Evolutionary conservation across 2,329 filamentous ascomycete species (phyloP).

Genomic region (Lachnellula hyalina): DNA sequence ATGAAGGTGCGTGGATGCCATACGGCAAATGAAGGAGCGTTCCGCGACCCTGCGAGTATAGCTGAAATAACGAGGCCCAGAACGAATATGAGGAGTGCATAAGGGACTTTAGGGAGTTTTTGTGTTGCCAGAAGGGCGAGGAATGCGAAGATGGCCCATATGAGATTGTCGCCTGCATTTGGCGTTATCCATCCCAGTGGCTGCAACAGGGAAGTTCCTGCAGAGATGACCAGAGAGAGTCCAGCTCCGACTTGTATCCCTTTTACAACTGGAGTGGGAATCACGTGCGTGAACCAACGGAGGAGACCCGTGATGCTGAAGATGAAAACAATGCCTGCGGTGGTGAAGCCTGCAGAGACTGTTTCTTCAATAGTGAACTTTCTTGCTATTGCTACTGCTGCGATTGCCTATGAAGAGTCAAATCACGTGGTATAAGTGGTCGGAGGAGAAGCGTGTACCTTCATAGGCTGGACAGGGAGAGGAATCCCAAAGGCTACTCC

Average conservation of each 20-base stretch:
- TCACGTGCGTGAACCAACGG: conserved; percentile 60
- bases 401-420: conserved; percentile 63
- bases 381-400: conserved; percentile 76
- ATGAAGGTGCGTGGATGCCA: conserved; percentile 54
- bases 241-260: conserved; percentile 94
- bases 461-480: conserved; percentile 85
- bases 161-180: conserved; percentile 66
- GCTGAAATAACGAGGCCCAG: conserved; percentile 63
- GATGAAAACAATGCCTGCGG: conserved; percentile 66
- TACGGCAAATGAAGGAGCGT: conserved; percentile 48
- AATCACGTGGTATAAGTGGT: not conserved
- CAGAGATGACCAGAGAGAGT: conserved; percentile 73
- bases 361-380: conserved; percentile 63
- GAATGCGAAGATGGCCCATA: conserved; percentile 74
- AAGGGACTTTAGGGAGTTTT: conserved; percentile 62
- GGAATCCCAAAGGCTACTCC: conserved; percentile 82
- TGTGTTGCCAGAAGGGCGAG: conserved; percentile 64
- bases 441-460: conserved; percentile 36
- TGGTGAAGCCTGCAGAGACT: conserved; percentile 77
- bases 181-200: conserved; percentile 64
- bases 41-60: conserved; percentile 33
- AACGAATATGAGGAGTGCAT: conserved; percentile 67
- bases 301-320: conserved; percentile 78
- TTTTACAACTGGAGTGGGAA: conserved; percentile 80
- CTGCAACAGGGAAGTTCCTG: conserved; percentile 62